Conservation (phyloP, 352 stramenopile species). For the Blastocystis sp. region DNA sequence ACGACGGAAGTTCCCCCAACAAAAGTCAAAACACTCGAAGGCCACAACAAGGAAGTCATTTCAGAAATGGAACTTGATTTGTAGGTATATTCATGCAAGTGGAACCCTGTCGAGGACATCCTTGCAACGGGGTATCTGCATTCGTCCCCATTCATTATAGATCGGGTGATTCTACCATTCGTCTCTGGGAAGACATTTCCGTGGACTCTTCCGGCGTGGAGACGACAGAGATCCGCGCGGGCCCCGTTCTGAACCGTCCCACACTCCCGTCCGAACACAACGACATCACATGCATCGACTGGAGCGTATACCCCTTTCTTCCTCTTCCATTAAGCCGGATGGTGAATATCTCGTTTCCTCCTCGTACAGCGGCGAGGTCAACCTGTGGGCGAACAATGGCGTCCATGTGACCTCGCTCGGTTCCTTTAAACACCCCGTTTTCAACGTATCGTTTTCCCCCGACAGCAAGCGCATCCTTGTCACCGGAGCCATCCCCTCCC, state of each 20-base stretch:
- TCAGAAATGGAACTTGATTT: not conserved
- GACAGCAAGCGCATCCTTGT: not conserved
- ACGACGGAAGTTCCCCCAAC: not conserved
- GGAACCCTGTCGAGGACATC: not conserved
- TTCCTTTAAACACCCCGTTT: not conserved
- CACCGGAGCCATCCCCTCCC: slow-evolving; percentile 1
- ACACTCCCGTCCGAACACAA: not conserved
- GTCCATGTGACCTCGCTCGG: not conserved
- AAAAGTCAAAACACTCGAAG: not conserved
- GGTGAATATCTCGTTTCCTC: not conserved
- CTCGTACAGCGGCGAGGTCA: slow-evolving; percentile 46
- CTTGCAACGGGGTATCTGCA: not conserved
- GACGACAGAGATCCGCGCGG: not conserved
- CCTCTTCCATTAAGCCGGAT: not conserved
- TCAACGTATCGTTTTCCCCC: slow-evolving; percentile 1
- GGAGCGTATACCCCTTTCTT: not conserved
- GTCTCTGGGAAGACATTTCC: not conserved
- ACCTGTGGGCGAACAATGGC: slow-evolving; percentile 8
- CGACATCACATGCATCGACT: slow-evolving; percentile 25
- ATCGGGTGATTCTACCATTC: slow-evolving; percentile 8
- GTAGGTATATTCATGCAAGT: slow-evolving; percentile 50
- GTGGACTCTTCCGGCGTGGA: not conserved
- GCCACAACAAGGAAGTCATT: not conserved
- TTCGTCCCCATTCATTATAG: not conserved
- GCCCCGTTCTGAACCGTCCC: not conserved